Evolutionary conservation across 768 basidiomycete species (phyloP), one percentile per base, ranked within the genome.

Genomic region (Clavulina sp.): DNA sequence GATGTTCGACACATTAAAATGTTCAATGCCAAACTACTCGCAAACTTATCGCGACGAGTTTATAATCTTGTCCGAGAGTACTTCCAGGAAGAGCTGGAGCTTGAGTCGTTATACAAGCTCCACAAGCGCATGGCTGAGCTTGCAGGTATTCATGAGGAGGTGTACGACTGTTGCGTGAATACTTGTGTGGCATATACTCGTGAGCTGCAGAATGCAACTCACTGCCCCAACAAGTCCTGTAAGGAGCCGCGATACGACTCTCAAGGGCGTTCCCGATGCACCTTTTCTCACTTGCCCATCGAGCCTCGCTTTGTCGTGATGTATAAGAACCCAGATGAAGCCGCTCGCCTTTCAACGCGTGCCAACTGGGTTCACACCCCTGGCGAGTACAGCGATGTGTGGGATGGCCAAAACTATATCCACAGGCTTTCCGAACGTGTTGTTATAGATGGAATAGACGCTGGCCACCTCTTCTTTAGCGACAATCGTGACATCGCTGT

Each of bases 401-500:
- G 69, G 51, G 68, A 72, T 58, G 50, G 64, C 0, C 16, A 48
- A 0, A 49, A 58, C 32, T 74, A 72, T 52, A 52, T 53, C 3
- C 6, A 34, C 0, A 60, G 69, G 0, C 50, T 54, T 1, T 5
- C 41, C 1, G 43, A 56, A 26, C 26, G 57, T 13, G 66, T 72
- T 31, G n/a, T 49, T 4, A 51, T 70, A 24, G 56, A 66, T 46
- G 64, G 61, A 1, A 41, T 61, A 2, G 38, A 38, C 4, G 55
- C 59, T 0, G 32, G 34, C 0, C 59, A 67, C 53, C 55, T 49
- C 1, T 68, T 61, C 57, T 76, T 77, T 51, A 59, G 60, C 0
- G 63, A 66, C n/a, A 38, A 34, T 0, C 60, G 60, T 4, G 71
- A 76, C 50, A 60, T 75, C 23, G 70, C 71, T 1, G 60, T 75